Conservation (phyloP, 176 grass and related monocot genomes). For the Triticum monococcum region DNA sequence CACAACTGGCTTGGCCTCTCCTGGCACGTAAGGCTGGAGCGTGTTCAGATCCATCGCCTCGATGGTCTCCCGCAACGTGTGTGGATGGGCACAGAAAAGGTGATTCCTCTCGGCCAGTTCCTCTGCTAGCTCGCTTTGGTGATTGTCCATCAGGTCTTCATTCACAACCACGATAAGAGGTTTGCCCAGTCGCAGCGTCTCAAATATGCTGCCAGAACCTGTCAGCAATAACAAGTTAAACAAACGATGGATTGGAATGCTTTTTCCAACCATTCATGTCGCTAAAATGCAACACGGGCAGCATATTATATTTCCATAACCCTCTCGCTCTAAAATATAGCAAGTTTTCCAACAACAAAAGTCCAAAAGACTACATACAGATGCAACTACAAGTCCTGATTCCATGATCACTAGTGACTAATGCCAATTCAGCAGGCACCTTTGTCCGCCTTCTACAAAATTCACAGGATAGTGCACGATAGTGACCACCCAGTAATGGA, state of each 20-base stretch:
- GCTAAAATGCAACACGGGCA: not conserved
- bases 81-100: slow-evolving; percentile 61
- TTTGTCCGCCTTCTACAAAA: not conserved
- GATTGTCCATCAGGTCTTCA: slow-evolving; percentile 95
- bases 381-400: not conserved
- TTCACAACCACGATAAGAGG: slow-evolving; percentile 80
- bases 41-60: slow-evolving; percentile 54
- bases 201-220: slow-evolving; percentile 97
- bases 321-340: not conserved
- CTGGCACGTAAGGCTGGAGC: slow-evolving; percentile 59
- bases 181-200: slow-evolving; percentile 62
- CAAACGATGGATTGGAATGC: not conserved
- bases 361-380: slow-evolving; percentile 1
- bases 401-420: not conserved
- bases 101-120: slow-evolving; percentile 81
- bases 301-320: not conserved
- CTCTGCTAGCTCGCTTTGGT: slow-evolving; percentile 78
- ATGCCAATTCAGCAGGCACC: not conserved
- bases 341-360: not conserved
- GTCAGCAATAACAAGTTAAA: not conserved
- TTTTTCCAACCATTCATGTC: not conserved
- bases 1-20: slow-evolving; percentile 50
- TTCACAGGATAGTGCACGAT: not conserved
- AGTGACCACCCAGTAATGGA: not conserved
- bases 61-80: slow-evolving; percentile 48